Evolutionary conservation across 208 protist genomes (phyloP).

Genomic region (Angomonas deanei): DNA sequence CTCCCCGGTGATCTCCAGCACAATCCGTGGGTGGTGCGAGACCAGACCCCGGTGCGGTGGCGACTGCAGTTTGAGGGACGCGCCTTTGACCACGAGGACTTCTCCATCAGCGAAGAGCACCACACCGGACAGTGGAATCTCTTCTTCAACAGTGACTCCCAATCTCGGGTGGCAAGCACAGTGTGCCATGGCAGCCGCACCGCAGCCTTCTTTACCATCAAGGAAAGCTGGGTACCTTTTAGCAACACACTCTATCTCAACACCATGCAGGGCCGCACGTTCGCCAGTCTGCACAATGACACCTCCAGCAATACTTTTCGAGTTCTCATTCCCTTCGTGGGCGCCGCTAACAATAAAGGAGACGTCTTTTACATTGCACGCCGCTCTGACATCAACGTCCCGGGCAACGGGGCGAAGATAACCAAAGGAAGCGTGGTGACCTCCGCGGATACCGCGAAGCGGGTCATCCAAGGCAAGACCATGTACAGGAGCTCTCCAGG

Average conservation of each 20-base stretch:
- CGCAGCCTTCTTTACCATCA: conserved; percentile 45
- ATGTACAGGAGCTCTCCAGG: background rate
- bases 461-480: background rate
- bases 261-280: conserved; percentile 37
- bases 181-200: conserved; percentile 64
- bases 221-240: conserved; percentile 69
- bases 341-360: background rate
- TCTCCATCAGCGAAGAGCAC: conserved; percentile 28
- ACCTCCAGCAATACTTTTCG: background rate
- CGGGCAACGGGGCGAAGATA: background rate
- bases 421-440: background rate
- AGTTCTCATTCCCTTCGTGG: background rate
- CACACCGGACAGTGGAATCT: conserved; percentile 27
- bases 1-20: conserved; percentile 31
- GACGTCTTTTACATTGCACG: background rate
- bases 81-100: conserved; percentile 48
- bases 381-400: background rate
- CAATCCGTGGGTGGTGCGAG: conserved; percentile 65
- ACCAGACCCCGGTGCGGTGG: conserved; percentile 46
- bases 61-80: conserved; percentile 48
- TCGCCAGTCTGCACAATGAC: conserved; percentile 40
- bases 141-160: conserved; percentile 37
- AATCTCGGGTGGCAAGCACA: conserved; percentile 32
- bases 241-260: conserved; percentile 56
- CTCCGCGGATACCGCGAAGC: background rate